A percentile compares a stretch with the other conserved stretches of the same genome.
phyloP scores from a whole-genome alignment of 2,329 filamentous ascomycete genomes.

The Myrmaecium sp. region DNA sequence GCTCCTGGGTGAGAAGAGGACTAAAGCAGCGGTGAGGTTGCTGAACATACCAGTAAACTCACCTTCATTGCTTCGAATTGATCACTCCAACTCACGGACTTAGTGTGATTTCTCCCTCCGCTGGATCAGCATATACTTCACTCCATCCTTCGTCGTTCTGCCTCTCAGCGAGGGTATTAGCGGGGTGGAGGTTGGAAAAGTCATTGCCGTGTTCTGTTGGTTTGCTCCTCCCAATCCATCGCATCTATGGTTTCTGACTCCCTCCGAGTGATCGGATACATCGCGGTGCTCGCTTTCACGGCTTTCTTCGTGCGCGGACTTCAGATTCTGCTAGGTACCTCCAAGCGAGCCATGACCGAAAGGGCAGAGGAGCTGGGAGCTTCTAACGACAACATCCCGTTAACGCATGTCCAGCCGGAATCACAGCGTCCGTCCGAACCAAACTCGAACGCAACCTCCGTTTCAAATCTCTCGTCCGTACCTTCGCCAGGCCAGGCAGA shows the following conservation, averaged over 20 bases:
- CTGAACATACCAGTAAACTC: conserved; percentile 37
- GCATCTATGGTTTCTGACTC: neutral
- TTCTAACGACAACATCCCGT: conserved; percentile 31
- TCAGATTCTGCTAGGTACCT: conserved; percentile 33
- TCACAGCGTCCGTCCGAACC: conserved; percentile 3
- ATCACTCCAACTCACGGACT: neutral
- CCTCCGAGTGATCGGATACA: conserved; percentile 35
- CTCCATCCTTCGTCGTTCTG: conserved; percentile 41
- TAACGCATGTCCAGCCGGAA: conserved; percentile 12
- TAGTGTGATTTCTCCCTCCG: conserved; percentile 40
- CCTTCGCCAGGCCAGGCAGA: conserved; percentile 4
- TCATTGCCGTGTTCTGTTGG: conserved; percentile 42
- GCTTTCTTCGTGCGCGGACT: conserved; percentile 38
- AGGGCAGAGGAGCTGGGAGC: conserved; percentile 34
- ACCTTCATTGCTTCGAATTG: neutral
- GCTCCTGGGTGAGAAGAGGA: conserved; percentile 31
- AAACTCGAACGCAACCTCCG: conserved; percentile 1
- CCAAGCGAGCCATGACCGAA: conserved; percentile 35
- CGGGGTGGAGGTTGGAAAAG: conserved; percentile 38
- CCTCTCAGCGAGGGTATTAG: conserved; percentile 39
- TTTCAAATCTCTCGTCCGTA: neutral
- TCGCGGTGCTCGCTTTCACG: conserved; percentile 33
- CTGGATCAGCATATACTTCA: conserved; percentile 44
- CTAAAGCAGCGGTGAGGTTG: conserved; percentile 29
- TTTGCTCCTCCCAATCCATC: conserved; percentile 1